Conservation (phyloP, 768 basidiomycete genomes). For the Tulasnella sp. region DNA sequence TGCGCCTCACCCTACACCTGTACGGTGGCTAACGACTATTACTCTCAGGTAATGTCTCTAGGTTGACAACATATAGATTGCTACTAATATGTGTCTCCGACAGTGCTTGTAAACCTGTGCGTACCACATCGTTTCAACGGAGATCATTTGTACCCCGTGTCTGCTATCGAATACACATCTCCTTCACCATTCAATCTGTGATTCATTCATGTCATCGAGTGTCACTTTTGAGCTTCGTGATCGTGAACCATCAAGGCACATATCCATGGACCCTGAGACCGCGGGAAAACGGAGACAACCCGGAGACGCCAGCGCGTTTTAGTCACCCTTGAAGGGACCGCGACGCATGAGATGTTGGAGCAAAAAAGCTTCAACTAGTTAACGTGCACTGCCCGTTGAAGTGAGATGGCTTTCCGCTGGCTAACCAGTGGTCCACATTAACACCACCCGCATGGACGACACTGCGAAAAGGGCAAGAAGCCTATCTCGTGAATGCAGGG, state of each 20-base stretch:
- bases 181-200: no score
- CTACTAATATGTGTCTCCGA: background rate
- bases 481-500: background rate
- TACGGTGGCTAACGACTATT: background rate
- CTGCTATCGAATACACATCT: background rate
- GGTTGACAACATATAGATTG: background rate
- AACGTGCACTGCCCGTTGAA: background rate
- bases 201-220: no score
- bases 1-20: constrained; percentile 3
- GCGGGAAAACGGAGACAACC: no score
- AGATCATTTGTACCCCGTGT: background rate
- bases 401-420: no score
- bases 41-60: background rate
- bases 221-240: no score
- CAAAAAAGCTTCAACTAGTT: no score
- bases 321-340: background rate
- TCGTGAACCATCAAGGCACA: no score
- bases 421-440: background rate
- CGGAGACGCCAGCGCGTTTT: background rate
- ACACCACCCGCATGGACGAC: background rate
- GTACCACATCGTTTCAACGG: background rate
- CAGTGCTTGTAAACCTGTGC: background rate
- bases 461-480: background rate
- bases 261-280: background rate
- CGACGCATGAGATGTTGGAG: no score